Base-by-base conservation (phyloP, 345 rosid species). In the Lepidium africanum region DNA sequence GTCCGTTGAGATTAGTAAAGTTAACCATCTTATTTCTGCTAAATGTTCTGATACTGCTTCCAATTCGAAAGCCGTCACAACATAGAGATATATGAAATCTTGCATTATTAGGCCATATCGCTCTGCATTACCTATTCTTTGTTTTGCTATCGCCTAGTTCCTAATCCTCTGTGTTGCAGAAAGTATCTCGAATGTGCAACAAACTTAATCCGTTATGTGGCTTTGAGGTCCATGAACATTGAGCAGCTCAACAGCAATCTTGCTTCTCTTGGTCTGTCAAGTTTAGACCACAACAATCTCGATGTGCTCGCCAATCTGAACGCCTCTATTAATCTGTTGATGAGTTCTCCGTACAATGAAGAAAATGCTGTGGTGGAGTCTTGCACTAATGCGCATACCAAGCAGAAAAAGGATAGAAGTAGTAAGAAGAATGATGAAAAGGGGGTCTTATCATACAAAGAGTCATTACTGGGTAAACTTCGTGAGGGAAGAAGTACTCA, bases 191-290 rank as follows among this genome's bases (percentile, higher is more conserved):
- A 63, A 54, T 81, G 86, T 40, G 87, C 87, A 30, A 79, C 71
- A 67, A 87, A 85, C 78, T 76, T 87, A 56, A 72, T 83, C 68
- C 92, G 85, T 66, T 80, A 85, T 51, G 72, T 85, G 72, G 85
- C 85, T 43, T 68, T 87, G 78, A 80, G 75, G 78, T 71, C 81
- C 57, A 72, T 85, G 25, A 82, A 85, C 48, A 53, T 67, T 58
- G 80, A 76, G 69, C 78, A 78, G 53, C 83, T 85, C 59, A 77
- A 76, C 49, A 80, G 52, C 9, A 70, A 81, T 74, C 81, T 85
- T 54, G 63, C 70, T 76, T 78, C 78, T 63, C 75, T 67, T 25
- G 79, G 86, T 37, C 73, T 85, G 41, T 51, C 77, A 61, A 80
- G 82, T 83, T 74, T 85, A 75, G 81, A 79, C 75, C 69, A 69